Evolutionary conservation across 2,329 filamentous ascomycete species (phyloP).

Genomic region (Diaporthe sp.): DNA sequence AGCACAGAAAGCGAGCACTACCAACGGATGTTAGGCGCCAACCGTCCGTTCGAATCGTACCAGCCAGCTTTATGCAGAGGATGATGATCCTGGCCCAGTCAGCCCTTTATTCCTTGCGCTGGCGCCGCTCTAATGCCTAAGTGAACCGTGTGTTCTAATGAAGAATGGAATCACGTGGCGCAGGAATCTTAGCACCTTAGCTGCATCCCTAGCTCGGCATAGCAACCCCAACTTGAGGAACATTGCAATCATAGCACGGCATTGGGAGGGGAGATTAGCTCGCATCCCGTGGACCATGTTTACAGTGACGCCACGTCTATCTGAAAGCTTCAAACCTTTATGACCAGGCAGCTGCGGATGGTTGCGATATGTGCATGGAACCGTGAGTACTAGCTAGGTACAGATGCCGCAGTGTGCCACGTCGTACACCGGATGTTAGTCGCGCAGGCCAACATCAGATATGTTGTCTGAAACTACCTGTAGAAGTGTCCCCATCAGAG

Average conservation of each 20-base stretch:
- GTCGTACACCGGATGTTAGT: neutral
- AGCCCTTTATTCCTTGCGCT: neutral
- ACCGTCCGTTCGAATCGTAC: neutral
- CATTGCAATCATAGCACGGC: neutral
- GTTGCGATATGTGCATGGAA: no score
- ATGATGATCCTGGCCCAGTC: neutral
- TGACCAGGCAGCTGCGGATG: no score
- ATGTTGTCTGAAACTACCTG: no score
- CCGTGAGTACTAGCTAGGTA: neutral
- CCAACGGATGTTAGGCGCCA: neutral
- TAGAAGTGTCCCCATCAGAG: no score
- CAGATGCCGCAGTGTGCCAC: neutral
- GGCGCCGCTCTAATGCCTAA: neutral
- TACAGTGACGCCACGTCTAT: no score
- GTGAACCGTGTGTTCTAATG: neutral
- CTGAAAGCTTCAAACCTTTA: no score
- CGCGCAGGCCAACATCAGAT: neutral
- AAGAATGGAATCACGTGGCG: neutral
- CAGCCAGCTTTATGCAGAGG: neutral
- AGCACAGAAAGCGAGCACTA: neutral
- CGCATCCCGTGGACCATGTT: neutral
- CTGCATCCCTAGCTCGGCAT: neutral
- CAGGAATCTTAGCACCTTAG: neutral
- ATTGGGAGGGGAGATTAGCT: neutral
- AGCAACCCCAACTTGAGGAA: neutral